Percentiles rank a stretch among this genome's conserved stretches.
Evolutionary conservation across 306 rosid species (phyloP).

Genomic region (Cicer judaicum): DNA sequence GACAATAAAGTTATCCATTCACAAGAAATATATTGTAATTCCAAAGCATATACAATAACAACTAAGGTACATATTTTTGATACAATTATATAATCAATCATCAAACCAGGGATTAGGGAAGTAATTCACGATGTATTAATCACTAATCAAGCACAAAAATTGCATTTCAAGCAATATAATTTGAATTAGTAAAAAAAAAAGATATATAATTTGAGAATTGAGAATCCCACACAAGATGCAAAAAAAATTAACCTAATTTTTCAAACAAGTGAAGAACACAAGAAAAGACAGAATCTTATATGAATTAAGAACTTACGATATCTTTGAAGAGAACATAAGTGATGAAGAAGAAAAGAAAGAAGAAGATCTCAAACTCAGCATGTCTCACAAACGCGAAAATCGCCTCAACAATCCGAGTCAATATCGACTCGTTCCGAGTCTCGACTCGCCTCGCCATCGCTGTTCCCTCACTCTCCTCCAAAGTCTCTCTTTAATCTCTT

Average conservation of each 20-base stretch:
- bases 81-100: background rate
- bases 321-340: constrained; percentile 84
- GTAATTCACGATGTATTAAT: background rate
- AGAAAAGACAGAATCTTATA: background rate
- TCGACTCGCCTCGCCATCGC: constrained; percentile 57
- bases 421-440: constrained; percentile 52
- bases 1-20: background rate
- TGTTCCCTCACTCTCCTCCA: constrained; percentile 5
- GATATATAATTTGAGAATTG: constrained; percentile 2
- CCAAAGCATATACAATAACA: background rate
- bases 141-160: background rate
- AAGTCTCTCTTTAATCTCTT: background rate
- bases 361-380: constrained; percentile 93
- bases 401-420: constrained; percentile 61
- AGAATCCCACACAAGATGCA: background rate
- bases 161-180: background rate
- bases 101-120: background rate
- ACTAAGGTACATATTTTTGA: background rate
- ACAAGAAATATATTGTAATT: background rate
- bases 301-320: constrained; percentile 55
- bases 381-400: constrained; percentile 62
- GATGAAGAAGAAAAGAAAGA: constrained; percentile 77
- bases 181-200: background rate
- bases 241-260: background rate
- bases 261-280: background rate